A percentile compares a stretch with the other conserved stretches of the same genome.
These are phyloP conservation scores for Pseudonitzschia pungens DNA, from an alignment of 108 stramenopile genomes.

Conservation along the genomic window DNA sequence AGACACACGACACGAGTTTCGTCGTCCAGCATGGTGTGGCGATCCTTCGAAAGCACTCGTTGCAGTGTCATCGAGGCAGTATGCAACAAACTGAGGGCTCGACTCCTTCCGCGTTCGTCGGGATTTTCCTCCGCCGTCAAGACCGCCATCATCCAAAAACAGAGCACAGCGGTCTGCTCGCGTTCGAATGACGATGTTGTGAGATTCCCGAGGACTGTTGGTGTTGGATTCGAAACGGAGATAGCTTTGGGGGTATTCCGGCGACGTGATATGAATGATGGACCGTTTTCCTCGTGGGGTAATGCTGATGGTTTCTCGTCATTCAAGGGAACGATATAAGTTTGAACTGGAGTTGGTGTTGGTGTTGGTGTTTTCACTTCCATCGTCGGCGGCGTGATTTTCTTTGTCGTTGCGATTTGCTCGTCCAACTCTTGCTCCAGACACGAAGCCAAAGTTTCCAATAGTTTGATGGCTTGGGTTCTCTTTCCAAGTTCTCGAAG, in stretches of 20 bases:
- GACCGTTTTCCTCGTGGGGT: not conserved
- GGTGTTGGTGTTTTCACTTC: not conserved
- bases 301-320: not conserved
- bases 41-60: slow-evolving; percentile 5
- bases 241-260: not conserved
- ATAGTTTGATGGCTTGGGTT: slow-evolving; percentile 26
- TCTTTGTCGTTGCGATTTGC: not conserved
- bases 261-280: not conserved
- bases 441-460: slow-evolving; percentile 24
- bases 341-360: not conserved
- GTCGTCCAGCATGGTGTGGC: slow-evolving; percentile 7
- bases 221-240: slow-evolving; percentile 14
- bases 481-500: slow-evolving; percentile 40
- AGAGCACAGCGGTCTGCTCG: slow-evolving; percentile 36
- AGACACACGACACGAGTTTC: slow-evolving; percentile 14
- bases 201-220: not conserved
- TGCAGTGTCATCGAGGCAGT: slow-evolving; percentile 34
- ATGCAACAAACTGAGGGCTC: slow-evolving; percentile 49
- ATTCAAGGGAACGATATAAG: not conserved
- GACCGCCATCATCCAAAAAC: slow-evolving; percentile 46
- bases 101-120: slow-evolving; percentile 43
- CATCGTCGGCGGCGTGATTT: not conserved
- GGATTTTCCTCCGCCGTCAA: slow-evolving; percentile 33
- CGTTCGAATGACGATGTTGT: slow-evolving; percentile 12
- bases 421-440: slow-evolving; percentile 14